Base-by-base conservation (phyloP, 2,329 filamentous ascomycete genomes). In the Ophiobolus disseminans region DNA sequence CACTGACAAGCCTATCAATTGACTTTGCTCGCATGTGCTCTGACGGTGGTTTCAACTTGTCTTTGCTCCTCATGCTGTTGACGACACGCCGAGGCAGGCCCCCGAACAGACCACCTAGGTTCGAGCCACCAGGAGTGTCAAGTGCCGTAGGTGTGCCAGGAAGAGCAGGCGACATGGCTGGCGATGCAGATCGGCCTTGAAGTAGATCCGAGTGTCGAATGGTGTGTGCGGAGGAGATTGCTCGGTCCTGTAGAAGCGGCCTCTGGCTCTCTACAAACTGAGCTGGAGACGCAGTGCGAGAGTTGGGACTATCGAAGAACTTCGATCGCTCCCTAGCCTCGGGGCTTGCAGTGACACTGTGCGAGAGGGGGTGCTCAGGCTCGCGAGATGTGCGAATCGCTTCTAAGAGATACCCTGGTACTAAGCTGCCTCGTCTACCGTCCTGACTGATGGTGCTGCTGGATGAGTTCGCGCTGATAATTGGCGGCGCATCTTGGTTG, bases 291-390 rank as follows among this genome's bases (percentile, higher is more conserved):
- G 74, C 70, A 28, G 73, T 73, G 38, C 72, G 73, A 48, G 74
- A 73, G 49, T 67, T 65, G 28, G 70, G 60, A 11, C 62, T 63
- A 50, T 73, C 55, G 32, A 75, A 74, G 50, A 65, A 75, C 20
- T 57, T 69, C 4, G 57, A 45, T 26, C 63, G 58, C 35, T 75
- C 71, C 34, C 55, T 69, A 11, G 76, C 72, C 38, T 86, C 83
- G 1, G 88, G 89, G 63, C 86, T 89, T 14, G 83, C 88, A 26
- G 84, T 86, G 39, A 89, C 82, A 66, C 88, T 92, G 59, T 90
- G 87, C 14, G 89, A 85, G 32, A 93, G 75, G 16, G 89, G 89
- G 68, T 93, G 89, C 43, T 90, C 87, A 39, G 75, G 73, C 42
- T 81, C 79, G 59, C 77, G 73, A 34, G 78, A 78, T 37, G 75